Conservation (phyloP, 176 grass and related monocot genomes). For the Musa itinerans region DNA sequence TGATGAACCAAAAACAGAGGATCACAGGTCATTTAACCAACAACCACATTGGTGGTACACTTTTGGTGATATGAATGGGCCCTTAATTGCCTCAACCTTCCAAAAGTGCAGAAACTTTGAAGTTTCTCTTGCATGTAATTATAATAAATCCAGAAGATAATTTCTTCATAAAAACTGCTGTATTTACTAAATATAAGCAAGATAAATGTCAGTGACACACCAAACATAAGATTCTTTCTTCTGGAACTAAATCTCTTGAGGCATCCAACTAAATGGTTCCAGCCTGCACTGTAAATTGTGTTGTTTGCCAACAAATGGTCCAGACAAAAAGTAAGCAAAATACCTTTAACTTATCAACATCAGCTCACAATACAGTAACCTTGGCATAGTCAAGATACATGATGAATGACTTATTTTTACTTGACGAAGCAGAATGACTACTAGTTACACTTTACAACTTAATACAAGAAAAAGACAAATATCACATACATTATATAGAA, state of each 20-base stretch:
- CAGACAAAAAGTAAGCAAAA: neutral
- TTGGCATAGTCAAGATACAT: neutral
- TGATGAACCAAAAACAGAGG: constrained; percentile 5
- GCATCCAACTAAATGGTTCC: neutral
- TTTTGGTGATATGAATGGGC: no score
- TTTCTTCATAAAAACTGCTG: no score
- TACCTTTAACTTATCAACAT: neutral
- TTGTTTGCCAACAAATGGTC: neutral
- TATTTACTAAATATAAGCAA: neutral
- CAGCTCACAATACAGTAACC: neutral
- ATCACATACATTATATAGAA: neutral
- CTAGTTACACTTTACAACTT: neutral
- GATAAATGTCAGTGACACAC: neutral
- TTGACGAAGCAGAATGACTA: neutral
- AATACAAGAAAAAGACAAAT: neutral
- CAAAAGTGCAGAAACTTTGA: no score
- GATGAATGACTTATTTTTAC: neutral
- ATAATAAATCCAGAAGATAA: no score
- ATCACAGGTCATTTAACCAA: neutral
- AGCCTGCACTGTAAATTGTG: neutral
- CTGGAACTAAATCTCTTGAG: neutral
- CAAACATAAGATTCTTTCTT: neutral
- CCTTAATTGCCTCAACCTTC: no score
- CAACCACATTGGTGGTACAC: no score
- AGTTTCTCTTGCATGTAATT: no score